These are phyloP conservation scores for Triticum turgidum DNA, from an alignment of 176 grass and related monocot genomes.

Conservation along the genomic window DNA sequence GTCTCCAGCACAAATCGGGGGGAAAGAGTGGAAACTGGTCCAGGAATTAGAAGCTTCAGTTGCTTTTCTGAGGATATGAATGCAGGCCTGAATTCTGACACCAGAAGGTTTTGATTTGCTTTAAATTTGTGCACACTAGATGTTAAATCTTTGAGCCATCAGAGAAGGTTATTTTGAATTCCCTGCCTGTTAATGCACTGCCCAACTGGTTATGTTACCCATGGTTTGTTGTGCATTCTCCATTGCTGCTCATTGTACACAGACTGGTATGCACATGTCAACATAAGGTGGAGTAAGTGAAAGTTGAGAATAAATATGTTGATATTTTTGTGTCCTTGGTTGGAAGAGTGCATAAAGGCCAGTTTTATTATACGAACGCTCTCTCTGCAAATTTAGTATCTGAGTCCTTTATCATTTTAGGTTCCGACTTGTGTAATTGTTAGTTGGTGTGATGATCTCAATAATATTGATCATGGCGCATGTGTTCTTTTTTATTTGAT, in stretches of 20 bases:
- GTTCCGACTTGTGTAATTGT: background rate
- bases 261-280: background rate
- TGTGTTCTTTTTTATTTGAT: background rate
- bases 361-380: background rate
- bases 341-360: conserved; percentile 1
- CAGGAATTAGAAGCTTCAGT: conserved; percentile 28
- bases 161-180: background rate
- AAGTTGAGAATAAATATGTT: conserved; percentile 8
- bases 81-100: background rate
- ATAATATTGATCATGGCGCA: background rate
- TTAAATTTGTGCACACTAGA: conserved; percentile 1
- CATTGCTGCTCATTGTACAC: background rate
- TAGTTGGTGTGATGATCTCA: background rate
- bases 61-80: background rate
- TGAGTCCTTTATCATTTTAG: background rate
- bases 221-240: background rate
- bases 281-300: background rate
- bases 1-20: conserved; percentile 72
- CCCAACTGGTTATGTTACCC: conserved; percentile 13
- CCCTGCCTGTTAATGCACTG: background rate
- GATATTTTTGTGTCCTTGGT: background rate
- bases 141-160: background rate
- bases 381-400: background rate
- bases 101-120: conserved; percentile 10
- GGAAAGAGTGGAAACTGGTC: conserved; percentile 90